Evolutionary conservation across 306 rosid species (phyloP), one percentile per base, ranked within the genome.

Genomic region (Quercus suber): DNA sequence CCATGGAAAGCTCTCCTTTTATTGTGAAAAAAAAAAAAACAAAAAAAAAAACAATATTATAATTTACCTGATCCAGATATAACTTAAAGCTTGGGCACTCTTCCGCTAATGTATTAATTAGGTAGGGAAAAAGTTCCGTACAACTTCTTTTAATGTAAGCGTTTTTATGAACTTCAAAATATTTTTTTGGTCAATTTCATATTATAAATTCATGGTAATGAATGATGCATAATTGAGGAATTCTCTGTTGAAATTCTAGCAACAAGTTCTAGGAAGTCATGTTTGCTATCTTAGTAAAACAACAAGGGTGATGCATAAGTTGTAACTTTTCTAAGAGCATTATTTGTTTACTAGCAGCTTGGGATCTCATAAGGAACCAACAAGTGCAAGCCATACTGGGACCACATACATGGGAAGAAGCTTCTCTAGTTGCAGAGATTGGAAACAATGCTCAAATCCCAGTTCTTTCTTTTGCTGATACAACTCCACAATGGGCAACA

Each of bases 341-440:
- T 27, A 14, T 61, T 37, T 37, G 43, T 23, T 19, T 8, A 61
- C 80, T 69, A 68, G 81, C 89, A 90, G 91, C 89, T n/a, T 79
- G 67, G 67, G 83, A 82, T 76, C 87, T 84, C 20, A 82, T 86
- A 55, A 56, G 28, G 4, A 41, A 31, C 57, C 68, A 79, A 8
- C 43, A 68, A 1, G 89, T 84, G 23, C 78, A 86, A 75, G 93
- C 84, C 31, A 83, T 89, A 4, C 57, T 89, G 52, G 88, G 87
- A 67, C 86, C 86, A 1, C 80, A 79, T 25, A 76, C 84, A 67
- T 90, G 94, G 93, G 90, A 86, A 79, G 86, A 74, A 52, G 79
- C 84, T 45, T 74, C 64, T 25, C 68, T 81, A 33, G 89, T 88
- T 25, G 89, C 88, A 23, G 80, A 84, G 61, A 30, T 88, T 63